Evolutionary conservation across 2,329 filamentous ascomycete genomes (phyloP), one percentile per base, ranked within the genome.

Genomic region (Claviceps sp.): DNA sequence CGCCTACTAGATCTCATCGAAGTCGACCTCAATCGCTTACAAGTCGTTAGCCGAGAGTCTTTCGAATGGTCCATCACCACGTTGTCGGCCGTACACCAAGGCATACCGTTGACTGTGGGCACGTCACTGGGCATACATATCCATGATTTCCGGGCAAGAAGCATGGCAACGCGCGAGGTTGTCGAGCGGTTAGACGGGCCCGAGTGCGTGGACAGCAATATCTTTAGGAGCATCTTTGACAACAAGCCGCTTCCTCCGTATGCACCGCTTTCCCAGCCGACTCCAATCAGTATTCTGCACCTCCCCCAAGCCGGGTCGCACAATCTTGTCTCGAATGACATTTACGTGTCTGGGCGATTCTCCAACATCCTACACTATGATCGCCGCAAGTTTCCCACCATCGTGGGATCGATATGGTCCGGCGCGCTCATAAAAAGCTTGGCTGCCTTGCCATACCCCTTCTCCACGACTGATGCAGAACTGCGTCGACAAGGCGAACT

Each of bases 361-460:
- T 86, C 89, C 4, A 90, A 82, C 60, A 87, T 96, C 52, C 72
- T 96, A 3, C 85, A 88, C 62, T 97, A 95, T 67, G 89, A 96
- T 63, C 80, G 89, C 3, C 84, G 91, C 45, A 88, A 80, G 66
- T 94, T 96, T 61, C 87, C 88, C 0, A 78, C 79, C 16, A 77
- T 95, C 7, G 78, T 81, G 54, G 84, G 81, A 5, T 88, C 88
- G 0, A 82, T 95, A 9, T 82, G 95, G 66, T 95, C 88, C 0
- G 90, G 90, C 2, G 88, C 86, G 0, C 76, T 85, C 5, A 75
- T 96, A 11, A 88, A 85, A 50, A 83, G 82, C 53, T 72, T 95
- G 54, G 71, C 85, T 0, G 81, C 82, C 0, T 70, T 90, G 9
- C 85, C 85, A 0, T 79, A 81, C 56, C 79, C 84, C 0, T 84